phyloP scores from a whole-genome alignment of 768 basidiomycete genomes.

The Mycena chlorophos region DNA sequence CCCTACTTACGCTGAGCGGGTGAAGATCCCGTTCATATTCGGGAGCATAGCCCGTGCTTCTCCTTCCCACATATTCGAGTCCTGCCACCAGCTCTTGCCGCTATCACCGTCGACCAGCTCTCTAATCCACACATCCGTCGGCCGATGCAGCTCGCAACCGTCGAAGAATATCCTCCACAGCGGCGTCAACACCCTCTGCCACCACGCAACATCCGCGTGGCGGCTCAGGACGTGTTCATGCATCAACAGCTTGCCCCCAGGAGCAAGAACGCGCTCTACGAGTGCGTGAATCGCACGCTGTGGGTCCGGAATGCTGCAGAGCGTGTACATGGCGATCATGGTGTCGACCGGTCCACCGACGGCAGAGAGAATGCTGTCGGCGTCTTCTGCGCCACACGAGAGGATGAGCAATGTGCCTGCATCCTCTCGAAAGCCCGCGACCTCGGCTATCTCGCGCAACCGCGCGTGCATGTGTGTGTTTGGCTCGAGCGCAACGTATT shows the following conservation, averaged over 20 bases:
- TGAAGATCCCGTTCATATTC: constrained; percentile 47
- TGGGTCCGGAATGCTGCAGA: constrained; percentile 65
- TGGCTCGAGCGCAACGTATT: constrained; percentile 74
- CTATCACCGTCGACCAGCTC: constrained; percentile 29
- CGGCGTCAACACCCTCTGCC: constrained; percentile 73
- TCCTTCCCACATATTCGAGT: constrained; percentile 45
- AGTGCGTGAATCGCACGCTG: constrained; percentile 47
- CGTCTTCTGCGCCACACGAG: constrained; percentile 64
- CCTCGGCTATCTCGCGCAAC: constrained; percentile 49
- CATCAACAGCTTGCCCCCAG: constrained; percentile 64
- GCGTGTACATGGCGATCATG: constrained; percentile 60
- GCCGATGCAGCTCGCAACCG: constrained; percentile 64
- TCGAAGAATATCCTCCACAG: constrained; percentile 61
- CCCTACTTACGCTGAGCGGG: neutral
- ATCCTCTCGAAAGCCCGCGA: constrained; percentile 53
- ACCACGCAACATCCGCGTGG: constrained; percentile 56
- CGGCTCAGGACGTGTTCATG: constrained; percentile 68
- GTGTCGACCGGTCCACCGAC: constrained; percentile 50
- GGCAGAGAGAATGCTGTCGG: constrained; percentile 44
- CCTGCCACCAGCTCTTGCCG: constrained; percentile 50
- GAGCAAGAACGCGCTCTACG: constrained; percentile 52
- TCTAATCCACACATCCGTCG: constrained; percentile 50
- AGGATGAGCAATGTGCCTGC: constrained; percentile 59
- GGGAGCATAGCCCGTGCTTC: constrained; percentile 60
- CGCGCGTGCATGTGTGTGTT: constrained; percentile 62